Base-by-base conservation (phyloP, 805 yeast species). In the Kodamaea kakaduensis region DNA sequence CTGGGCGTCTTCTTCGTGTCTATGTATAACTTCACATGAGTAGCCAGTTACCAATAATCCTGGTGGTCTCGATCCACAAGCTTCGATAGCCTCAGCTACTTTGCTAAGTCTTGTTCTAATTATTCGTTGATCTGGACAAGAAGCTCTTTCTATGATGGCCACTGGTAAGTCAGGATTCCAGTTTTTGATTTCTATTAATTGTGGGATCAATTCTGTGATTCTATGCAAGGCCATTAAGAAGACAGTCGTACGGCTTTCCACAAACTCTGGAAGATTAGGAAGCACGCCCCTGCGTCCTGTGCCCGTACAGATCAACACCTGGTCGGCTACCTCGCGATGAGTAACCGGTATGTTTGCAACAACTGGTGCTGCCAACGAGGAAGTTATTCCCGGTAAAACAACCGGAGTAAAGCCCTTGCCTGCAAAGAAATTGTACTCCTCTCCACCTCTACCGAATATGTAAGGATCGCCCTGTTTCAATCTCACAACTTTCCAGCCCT, bases 381-480 rank as follows among this genome's bases (percentile, higher is more conserved):
- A 85, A 4, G 95, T 80, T 35, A 90, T 70, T 2, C 97, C 97
- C 0, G 97, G 90, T 8, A 90, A 52, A 1, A 90, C 96, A 4
- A 56, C 48, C 10, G 96, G 95, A 13, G 56, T 67, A 48, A 51
- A 86, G 0, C 95, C 96, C 48, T 81, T 73, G 15, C 67, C 49
- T 18, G 69, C 51, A 58, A 90, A 90, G 54, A 68, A 89, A 7
- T 75, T 49, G 54, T 58, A 85, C 52, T 90, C 97, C 61, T 90
- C 97, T 25, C 96, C 96, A 28, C 97, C 97, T 44, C 97, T 77
- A 3, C 97, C 97, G 56, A 86, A 90, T 20, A 90, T 84, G 58
- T 87, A 90, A 7, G 97, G 97, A 56, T 90, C 97, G 21, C 97
- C 97, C 61, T 90, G 97, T 58, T 90, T 90, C 46, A 90, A 71